Evolutionary conservation across 2,329 filamentous ascomycete genomes (phyloP).

Genomic region (Emergomyces orientalis): DNA sequence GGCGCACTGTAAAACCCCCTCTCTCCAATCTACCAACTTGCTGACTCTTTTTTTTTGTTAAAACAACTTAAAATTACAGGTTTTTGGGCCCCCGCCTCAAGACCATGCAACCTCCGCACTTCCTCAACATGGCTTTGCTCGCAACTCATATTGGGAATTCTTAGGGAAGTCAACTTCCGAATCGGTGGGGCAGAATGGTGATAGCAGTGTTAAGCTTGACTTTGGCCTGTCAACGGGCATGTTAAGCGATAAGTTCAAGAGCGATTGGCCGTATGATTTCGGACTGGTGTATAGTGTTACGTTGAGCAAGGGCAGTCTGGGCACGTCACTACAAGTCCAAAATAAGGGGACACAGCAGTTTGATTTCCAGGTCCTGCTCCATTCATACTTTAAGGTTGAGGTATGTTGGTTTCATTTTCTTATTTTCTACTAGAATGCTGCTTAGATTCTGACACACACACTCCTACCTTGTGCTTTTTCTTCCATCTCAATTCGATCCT

Average conservation of each 20-base stretch:
- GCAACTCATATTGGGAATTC: constrained; percentile 85
- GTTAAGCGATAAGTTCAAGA: constrained; percentile 57
- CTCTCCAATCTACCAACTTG: not conserved
- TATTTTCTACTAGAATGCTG: not conserved
- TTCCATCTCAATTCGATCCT: not conserved
- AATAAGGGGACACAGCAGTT: constrained; percentile 72
- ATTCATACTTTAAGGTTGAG: constrained; percentile 77
- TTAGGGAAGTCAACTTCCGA: constrained; percentile 77
- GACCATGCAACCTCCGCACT: constrained; percentile 70
- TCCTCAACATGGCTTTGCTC: constrained; percentile 90
- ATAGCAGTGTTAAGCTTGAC: constrained; percentile 80
- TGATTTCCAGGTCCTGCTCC: constrained; percentile 84
- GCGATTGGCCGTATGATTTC: constrained; percentile 79
- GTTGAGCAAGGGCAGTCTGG: constrained; percentile 62
- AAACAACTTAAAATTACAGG: constrained; percentile 35
- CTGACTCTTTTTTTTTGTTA: not conserved
- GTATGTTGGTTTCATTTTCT: constrained; percentile 43
- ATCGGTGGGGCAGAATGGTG: constrained; percentile 41
- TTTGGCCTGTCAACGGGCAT: constrained; percentile 75
- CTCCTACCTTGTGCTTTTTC: not conserved
- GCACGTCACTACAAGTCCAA: constrained; percentile 74
- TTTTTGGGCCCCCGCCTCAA: constrained; percentile 73
- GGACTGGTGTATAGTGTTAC: constrained; percentile 90
- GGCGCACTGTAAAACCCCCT: not conserved
- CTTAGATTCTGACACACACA: not conserved